Evolutionary conservation across 2,329 filamentous ascomycete species (phyloP).

Genomic region (Sordariomycetes sp.): DNA sequence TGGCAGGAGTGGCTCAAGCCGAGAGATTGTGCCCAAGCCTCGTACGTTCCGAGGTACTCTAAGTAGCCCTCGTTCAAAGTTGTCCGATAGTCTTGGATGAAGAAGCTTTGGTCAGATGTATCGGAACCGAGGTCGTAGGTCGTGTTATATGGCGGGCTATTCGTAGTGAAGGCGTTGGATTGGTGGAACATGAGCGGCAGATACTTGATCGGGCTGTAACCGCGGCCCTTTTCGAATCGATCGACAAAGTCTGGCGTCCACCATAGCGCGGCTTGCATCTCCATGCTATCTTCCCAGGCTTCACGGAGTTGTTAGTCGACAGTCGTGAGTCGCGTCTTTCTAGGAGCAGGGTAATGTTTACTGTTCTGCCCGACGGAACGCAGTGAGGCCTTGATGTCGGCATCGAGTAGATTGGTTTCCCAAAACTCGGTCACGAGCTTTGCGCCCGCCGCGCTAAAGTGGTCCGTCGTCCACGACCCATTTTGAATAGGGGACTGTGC

Average conservation of each 20-base stretch:
- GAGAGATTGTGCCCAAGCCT: no score
- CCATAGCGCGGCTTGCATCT: background rate
- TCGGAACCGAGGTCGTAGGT: background rate
- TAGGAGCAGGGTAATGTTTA: background rate
- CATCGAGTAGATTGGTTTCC: background rate
- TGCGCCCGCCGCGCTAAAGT: background rate
- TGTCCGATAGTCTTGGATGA: background rate
- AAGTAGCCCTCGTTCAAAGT: background rate
- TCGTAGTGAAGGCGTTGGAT: background rate
- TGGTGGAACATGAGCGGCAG: background rate
- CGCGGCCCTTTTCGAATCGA: background rate
- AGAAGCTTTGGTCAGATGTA: background rate
- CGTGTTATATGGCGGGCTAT: background rate
- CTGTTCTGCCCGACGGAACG: background rate
- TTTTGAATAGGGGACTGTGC: no score
- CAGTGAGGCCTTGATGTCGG: background rate
- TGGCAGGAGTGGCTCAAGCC: conserved; percentile 38
- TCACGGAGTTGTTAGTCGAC: background rate
- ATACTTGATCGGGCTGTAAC: background rate
- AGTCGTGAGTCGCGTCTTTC: background rate
- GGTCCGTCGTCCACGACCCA: background rate
- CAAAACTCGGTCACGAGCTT: background rate
- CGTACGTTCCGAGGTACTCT: no score
- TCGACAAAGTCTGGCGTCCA: background rate
- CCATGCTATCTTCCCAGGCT: background rate